These are phyloP conservation scores for Cryphonectria radicalis DNA, from an alignment of 2,329 filamentous ascomycete species.

Conservation along the genomic window DNA sequence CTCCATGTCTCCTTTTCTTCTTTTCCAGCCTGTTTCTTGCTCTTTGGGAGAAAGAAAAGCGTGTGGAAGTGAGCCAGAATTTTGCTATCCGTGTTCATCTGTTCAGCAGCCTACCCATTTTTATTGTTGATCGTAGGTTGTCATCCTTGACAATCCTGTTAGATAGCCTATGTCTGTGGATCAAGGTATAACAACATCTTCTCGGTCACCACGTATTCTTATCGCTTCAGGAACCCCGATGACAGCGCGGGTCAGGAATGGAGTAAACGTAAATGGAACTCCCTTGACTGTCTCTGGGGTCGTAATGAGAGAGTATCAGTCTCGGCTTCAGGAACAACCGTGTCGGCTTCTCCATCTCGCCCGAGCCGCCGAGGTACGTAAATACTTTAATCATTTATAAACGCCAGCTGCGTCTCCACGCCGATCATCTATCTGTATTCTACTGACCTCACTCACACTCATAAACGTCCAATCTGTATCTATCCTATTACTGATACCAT, in stretches of 20 bases:
- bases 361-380: constrained; percentile 5
- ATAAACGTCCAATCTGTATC: neutral
- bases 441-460: neutral
- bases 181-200: neutral
- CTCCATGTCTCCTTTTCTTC: no score
- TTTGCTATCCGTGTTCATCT: no score
- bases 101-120: no score
- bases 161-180: neutral
- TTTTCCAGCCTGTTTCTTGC: no score
- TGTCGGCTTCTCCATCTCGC: neutral
- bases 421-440: neutral
- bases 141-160: neutral
- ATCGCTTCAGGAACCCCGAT: neutral
- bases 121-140: neutral
- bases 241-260: neutral
- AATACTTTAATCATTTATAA: neutral
- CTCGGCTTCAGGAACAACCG: neutral
- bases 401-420: neutral
- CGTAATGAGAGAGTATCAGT: neutral
- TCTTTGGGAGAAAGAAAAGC: no score
- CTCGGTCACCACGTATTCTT: neutral
- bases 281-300: neutral
- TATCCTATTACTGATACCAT: neutral
- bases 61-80: no score
- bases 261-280: neutral